Conservation (phyloP, 1,139 yeast species). For the Protomyces arabidopsidicola region DNA sequence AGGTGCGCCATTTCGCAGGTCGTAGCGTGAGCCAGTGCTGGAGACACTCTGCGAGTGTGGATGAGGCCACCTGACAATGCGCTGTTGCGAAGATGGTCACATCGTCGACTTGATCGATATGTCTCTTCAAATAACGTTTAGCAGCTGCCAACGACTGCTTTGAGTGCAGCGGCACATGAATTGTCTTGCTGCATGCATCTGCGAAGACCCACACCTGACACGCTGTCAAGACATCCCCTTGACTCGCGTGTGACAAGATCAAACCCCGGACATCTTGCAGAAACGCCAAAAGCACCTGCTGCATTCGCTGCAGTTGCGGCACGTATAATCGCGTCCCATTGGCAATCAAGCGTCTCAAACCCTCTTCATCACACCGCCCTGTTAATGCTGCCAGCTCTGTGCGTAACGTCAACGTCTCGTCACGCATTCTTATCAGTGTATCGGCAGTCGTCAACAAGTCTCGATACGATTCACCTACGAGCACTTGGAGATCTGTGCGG, state of each 20-base stretch:
- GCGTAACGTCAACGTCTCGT: conserved; percentile 1
- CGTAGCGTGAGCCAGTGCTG: conserved; percentile 9
- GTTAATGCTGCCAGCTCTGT: neutral
- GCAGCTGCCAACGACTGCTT: neutral
- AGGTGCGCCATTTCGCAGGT: neutral
- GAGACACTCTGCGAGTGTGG: conserved; percentile 4
- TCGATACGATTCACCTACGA: conserved; percentile 22
- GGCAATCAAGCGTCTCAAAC: neutral
- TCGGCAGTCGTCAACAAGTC: conserved; percentile 23
- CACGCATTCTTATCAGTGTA: conserved; percentile 18
- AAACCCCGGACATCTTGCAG: conserved; percentile 2
- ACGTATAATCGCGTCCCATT: neutral
- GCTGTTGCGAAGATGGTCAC: neutral
- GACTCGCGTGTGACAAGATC: neutral
- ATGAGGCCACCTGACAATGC: conserved; percentile 2
- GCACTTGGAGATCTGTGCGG: conserved; percentile 12
- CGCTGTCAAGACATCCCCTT: conserved; percentile 4
- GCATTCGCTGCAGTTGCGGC: neutral
- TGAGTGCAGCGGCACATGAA: neutral
- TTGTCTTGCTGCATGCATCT: neutral
- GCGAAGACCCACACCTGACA: conserved; percentile 4
- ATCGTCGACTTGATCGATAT: neutral
- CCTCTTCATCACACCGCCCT: conserved; percentile 7
- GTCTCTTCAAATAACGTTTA: neutral
- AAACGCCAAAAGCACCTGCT: neutral